Percentiles rank a stretch among this genome's conserved stretches.
Conservation (phyloP, 2,329 filamentous ascomycete species). For the Talaromyces rugulosus region DNA sequence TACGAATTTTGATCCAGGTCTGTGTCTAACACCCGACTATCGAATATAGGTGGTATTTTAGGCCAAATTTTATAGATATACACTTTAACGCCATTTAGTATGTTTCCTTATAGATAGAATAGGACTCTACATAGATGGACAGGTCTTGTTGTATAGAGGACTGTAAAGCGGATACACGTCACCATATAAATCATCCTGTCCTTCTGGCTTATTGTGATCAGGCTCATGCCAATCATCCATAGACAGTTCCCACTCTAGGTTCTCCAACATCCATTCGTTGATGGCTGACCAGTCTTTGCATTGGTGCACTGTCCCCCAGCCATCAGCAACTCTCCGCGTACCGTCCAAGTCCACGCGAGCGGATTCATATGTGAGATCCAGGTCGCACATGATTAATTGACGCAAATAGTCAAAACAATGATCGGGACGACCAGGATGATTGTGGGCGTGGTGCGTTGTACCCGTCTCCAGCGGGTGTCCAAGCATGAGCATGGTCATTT, state of each 20-base stretch:
- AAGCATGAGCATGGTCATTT: constrained; percentile 8
- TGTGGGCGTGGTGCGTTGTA: constrained; percentile 3
- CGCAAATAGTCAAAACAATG: constrained; percentile 9
- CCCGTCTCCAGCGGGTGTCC: constrained; percentile 1
- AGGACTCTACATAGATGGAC: background rate
- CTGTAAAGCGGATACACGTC: constrained; percentile 1
- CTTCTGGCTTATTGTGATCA: constrained; percentile 1
- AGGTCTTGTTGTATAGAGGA: constrained; percentile 4
- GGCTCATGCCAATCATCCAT: constrained; percentile 6
- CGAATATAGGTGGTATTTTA: too few species aligned
- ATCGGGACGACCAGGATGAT: constrained; percentile 5
- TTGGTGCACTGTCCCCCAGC: constrained; percentile 2
- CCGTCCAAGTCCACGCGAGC: constrained; percentile 3
- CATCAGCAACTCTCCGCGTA: constrained; percentile 1
- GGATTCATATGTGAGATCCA: constrained; percentile 6
- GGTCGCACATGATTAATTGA: constrained; percentile 4
- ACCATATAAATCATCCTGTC: constrained; percentile 5
- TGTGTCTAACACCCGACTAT: too few species aligned
- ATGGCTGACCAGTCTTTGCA: constrained; percentile 7
- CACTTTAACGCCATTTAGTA: too few species aligned
- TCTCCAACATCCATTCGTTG: constrained; percentile 3
- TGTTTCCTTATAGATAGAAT: too few species aligned
- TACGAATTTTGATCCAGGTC: too few species aligned
- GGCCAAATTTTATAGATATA: too few species aligned
- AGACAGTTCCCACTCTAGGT: background rate